These are phyloP conservation scores for Xerocomus amazonicus DNA, from an alignment of 1,284 basidiomycete species.

Conservation along the genomic window DNA sequence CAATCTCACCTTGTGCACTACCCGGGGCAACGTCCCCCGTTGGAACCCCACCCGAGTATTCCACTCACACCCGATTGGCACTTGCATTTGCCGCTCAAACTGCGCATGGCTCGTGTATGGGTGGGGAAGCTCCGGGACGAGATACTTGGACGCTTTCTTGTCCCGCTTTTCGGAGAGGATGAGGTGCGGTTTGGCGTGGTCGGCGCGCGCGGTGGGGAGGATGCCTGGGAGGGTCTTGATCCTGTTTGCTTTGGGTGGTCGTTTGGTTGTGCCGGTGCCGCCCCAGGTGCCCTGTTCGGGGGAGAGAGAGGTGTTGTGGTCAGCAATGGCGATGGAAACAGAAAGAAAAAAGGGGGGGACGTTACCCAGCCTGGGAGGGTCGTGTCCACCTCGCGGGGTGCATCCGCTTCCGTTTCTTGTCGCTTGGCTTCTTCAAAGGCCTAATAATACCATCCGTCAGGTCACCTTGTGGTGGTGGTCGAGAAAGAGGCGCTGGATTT, in stretches of 20 bases:
- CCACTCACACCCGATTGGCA: slow-evolving; percentile 89
- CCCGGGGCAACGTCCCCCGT: slow-evolving; percentile 75
- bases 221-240: slow-evolving; percentile 83
- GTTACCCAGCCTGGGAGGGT: slow-evolving; percentile 92
- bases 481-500: neutral
- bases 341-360: slow-evolving; percentile 24
- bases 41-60: slow-evolving; percentile 89
- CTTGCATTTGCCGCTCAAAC: slow-evolving; percentile 80
- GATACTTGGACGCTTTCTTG: slow-evolving; percentile 88
- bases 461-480: neutral
- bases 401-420: slow-evolving; percentile 77
- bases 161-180: slow-evolving; percentile 94
- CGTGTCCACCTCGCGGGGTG: slow-evolving; percentile 80
- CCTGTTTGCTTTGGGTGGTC: slow-evolving; percentile 56
- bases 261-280: slow-evolving; percentile 67
- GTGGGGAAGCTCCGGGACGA: slow-evolving; percentile 86
- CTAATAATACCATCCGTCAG: slow-evolving; percentile 36
- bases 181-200: slow-evolving; percentile 81
- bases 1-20: slow-evolving; percentile 75
- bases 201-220: slow-evolving; percentile 73
- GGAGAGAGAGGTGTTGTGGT: neutral
- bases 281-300: slow-evolving; percentile 81
- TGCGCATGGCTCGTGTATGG: slow-evolving; percentile 91
- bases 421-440: slow-evolving; percentile 85
- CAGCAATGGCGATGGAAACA: neutral